Percentiles rank a stretch among this genome's conserved stretches.
phyloP scores from a whole-genome alignment of 2,329 filamentous ascomycete species.

The Talaromyces atroroseus region DNA sequence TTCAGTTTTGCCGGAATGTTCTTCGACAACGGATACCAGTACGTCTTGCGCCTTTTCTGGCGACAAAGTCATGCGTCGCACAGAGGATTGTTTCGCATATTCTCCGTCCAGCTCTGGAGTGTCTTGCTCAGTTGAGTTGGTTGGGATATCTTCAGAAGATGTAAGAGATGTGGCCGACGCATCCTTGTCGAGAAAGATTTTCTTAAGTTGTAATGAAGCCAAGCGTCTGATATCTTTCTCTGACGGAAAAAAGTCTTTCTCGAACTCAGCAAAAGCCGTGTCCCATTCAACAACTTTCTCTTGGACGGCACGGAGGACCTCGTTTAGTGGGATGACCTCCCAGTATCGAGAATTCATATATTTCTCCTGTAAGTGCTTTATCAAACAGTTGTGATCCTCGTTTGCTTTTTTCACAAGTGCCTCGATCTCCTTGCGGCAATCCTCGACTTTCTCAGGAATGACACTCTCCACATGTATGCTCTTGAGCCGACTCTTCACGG shows the following conservation, averaged over 20 bases:
- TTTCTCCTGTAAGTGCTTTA: conserved; percentile 75
- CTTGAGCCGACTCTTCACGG: conserved; percentile 75
- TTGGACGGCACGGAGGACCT: conserved; percentile 80
- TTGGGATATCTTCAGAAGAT: conserved; percentile 61
- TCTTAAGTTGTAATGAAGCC: conserved; percentile 86
- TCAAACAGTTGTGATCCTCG: conserved; percentile 71
- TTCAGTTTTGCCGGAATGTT: conserved; percentile 46
- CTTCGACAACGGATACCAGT: conserved; percentile 60
- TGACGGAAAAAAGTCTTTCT: conserved; percentile 83
- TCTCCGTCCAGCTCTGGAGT: conserved; percentile 24
- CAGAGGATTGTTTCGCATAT: conserved; percentile 24
- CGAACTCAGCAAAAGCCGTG: conserved; percentile 80
- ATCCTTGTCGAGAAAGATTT: conserved; percentile 83
- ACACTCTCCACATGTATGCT: conserved; percentile 90
- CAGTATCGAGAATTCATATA: conserved; percentile 95
- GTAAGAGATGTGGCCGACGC: conserved; percentile 72
- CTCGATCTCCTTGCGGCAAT: conserved; percentile 77
- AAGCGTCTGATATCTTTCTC: conserved; percentile 94
- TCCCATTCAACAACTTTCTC: conserved; percentile 95
- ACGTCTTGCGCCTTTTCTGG: conserved; percentile 60
- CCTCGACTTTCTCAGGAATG: conserved; percentile 75
- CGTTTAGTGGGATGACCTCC: conserved; percentile 90
- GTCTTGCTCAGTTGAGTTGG: conserved; percentile 35
- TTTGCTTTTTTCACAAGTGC: conserved; percentile 69
- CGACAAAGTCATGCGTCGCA: conserved; percentile 45